Percentiles rank a stretch among this genome's conserved stretches.
phyloP scores from a whole-genome alignment of 2,329 filamentous ascomycete species.

The Fusarium papillatum region DNA sequence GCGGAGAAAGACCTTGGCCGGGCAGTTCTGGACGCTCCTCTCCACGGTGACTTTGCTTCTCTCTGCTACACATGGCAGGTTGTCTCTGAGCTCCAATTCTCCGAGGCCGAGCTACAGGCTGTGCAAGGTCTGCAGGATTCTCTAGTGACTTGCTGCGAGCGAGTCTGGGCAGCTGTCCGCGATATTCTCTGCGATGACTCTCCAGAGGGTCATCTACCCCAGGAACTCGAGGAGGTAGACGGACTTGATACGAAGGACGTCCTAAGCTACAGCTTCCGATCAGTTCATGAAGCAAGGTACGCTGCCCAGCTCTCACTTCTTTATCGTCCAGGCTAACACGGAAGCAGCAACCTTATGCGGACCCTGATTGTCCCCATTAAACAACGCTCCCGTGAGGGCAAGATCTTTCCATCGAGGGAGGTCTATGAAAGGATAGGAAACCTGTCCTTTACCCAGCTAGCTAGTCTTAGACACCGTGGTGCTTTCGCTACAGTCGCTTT shows the following conservation, averaged over 20 bases:
- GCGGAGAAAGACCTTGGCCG: conserved; percentile 75
- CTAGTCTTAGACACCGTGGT: conserved; percentile 87
- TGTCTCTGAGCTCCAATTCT: conserved; percentile 57
- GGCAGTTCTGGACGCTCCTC: conserved; percentile 75
- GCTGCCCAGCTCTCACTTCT: conserved; percentile 19
- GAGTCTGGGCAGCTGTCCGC: conserved; percentile 84
- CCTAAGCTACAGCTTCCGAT: conserved; percentile 94
- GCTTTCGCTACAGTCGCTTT: conserved; percentile 94
- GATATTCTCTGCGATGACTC: conserved; percentile 92
- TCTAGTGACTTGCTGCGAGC: conserved; percentile 71
- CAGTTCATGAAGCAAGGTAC: conserved; percentile 93
- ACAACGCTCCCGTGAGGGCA: conserved; percentile 57
- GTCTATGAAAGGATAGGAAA: conserved; percentile 78
- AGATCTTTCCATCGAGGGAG: conserved; percentile 61
- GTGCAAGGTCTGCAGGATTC: conserved; percentile 63
- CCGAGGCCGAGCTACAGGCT: conserved; percentile 49
- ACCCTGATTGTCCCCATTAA: conserved; percentile 69
- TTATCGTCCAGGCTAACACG: neutral
- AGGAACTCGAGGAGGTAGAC: conserved; percentile 79
- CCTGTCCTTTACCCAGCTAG: conserved; percentile 85
- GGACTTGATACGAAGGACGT: conserved; percentile 89
- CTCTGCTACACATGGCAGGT: conserved; percentile 71
- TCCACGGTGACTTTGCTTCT: conserved; percentile 79
- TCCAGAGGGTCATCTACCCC: conserved; percentile 87
- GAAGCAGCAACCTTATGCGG: conserved; percentile 77